Percentiles rank a stretch among this genome's conserved stretches.
Evolutionary conservation across 768 basidiomycete species (phyloP).

Genomic region (Leucosporidium scottii): DNA sequence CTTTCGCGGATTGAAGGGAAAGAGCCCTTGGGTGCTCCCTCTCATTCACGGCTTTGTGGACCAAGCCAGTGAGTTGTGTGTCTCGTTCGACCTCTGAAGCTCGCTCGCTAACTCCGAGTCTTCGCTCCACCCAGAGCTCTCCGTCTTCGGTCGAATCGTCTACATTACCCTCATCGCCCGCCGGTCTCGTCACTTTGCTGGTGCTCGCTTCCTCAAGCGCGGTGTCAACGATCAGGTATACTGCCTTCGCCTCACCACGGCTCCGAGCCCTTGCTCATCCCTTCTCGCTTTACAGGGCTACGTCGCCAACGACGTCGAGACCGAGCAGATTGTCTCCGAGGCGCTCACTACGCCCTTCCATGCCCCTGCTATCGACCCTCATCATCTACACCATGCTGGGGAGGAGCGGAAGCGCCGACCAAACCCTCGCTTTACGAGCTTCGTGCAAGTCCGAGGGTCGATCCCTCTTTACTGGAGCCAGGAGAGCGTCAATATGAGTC

Average conservation of each 20-base stretch:
- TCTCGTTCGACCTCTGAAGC: too few species aligned
- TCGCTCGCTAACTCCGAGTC: too few species aligned
- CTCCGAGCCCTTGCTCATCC: neutral
- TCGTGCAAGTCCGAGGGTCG: slow-evolving; percentile 86
- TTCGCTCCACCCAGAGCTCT: slow-evolving; percentile 57
- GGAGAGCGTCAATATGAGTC: slow-evolving; percentile 80
- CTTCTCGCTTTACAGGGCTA: slow-evolving; percentile 59
- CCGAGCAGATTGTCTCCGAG: slow-evolving; percentile 92
- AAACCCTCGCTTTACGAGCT: slow-evolving; percentile 81
- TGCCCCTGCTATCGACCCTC: neutral
- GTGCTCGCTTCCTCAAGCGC: slow-evolving; percentile 85
- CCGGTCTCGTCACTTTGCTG: slow-evolving; percentile 88
- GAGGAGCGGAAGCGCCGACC: neutral
- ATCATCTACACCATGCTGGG: neutral
- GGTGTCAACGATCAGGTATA: slow-evolving; percentile 86
- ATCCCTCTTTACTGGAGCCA: slow-evolving; percentile 95
- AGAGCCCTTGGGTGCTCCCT: slow-evolving; percentile 78
- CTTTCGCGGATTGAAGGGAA: slow-evolving; percentile 50
- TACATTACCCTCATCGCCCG: slow-evolving; percentile 94
- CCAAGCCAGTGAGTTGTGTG: slow-evolving; percentile 74
- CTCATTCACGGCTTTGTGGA: slow-evolving; percentile 94
- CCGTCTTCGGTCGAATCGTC: slow-evolving; percentile 77
- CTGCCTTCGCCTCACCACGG: neutral
- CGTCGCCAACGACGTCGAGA: slow-evolving; percentile 98
- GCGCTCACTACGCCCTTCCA: slow-evolving; percentile 74